Base-by-base conservation (phyloP, 768 basidiomycete genomes). In the Chiua virens region DNA sequence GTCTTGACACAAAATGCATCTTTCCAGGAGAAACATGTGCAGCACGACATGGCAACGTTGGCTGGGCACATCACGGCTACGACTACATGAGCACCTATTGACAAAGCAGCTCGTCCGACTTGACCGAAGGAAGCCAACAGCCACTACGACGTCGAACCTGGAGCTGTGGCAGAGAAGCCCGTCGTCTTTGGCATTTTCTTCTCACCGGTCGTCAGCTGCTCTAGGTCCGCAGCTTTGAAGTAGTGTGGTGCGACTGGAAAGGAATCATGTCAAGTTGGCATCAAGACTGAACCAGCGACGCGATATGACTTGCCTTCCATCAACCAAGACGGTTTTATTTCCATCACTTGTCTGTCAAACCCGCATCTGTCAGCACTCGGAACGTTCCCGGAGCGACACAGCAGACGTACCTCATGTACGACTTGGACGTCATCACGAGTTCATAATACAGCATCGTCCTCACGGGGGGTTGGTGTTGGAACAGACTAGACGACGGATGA, bases 351-450 rank as follows among this genome's bases (percentile, higher is more conserved):
- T 55, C 91, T 87, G 56, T 35, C 36, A 35, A 42, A 38, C 17
- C 21, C 5, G 27, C 20, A 8, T 34, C 34, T 34, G 20, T 54
- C 30, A 50, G 42, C 30, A 49, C 14, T 43, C 8, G 18, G 14
- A 8, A 25, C 3, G 15, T 18, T 17, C 11, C 3, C 21, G 6
- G 10, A 15, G 9, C 13, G 22, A 45, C 40, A 36, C 34, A 20
- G 13, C 27, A 1, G 11, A 70, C 78, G 13, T 44, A 83, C 79
- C 92, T 79, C 82, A 98, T 89, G 64, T 97, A 99, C 28, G 97
- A 98, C 72, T 98, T 98, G 35, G 87, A 87, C 8, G 97, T 99
- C 81, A 96, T 88, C 21, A 99, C 96, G 21, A 99, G 81, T 69
- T 98, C 97, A 64, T 98, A 98, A 71, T 98, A 99, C 42, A 97